Evolutionary conservation across 306 rosid species (phyloP).

Genomic region (Dryas drummondii): DNA sequence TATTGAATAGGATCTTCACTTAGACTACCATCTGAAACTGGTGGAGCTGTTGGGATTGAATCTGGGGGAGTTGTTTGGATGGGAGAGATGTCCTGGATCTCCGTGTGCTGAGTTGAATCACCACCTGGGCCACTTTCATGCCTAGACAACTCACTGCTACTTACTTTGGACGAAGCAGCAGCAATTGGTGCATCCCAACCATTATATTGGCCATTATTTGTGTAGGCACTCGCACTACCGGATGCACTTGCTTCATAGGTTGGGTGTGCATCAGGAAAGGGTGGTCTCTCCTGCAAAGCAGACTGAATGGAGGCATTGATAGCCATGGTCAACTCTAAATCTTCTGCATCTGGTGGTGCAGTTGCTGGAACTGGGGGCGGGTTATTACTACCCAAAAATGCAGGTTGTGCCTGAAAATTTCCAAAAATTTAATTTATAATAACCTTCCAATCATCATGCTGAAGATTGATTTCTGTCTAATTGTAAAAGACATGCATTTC

Average conservation of each 20-base stretch:
- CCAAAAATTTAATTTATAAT: slow-evolving; percentile 17
- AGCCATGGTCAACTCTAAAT: slow-evolving; percentile 66
- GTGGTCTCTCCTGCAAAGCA: slow-evolving; percentile 54
- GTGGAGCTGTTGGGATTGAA: slow-evolving; percentile 69
- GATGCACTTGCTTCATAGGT: slow-evolving; percentile 66
- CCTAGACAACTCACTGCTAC: slow-evolving; percentile 22
- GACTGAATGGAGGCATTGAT: slow-evolving; percentile 67
- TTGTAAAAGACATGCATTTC: neutral
- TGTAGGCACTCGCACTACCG: slow-evolving; percentile 19
- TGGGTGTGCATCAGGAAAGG: slow-evolving; percentile 39
- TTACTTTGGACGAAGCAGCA: slow-evolving; percentile 23
- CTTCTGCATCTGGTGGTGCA: slow-evolving; percentile 77
- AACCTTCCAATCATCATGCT: slow-evolving; percentile 4
- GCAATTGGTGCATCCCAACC: slow-evolving; percentile 37
- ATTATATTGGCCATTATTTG: slow-evolving; percentile 33
- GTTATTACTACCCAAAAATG: slow-evolving; percentile 53
- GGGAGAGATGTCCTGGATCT: slow-evolving; percentile 27
- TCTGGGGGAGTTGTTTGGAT: slow-evolving; percentile 26
- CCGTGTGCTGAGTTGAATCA: slow-evolving; percentile 27
- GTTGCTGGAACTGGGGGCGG: slow-evolving; percentile 54
- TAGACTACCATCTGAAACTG: slow-evolving; percentile 35
- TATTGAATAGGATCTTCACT: slow-evolving; percentile 60
- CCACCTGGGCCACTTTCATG: slow-evolving; percentile 39
- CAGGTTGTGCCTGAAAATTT: slow-evolving; percentile 57
- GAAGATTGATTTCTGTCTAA: neutral